These are phyloP conservation scores for Chaetomiaceae sp. DNA, from an alignment of 2,329 filamentous ascomycete species.

Conservation along the genomic window DNA sequence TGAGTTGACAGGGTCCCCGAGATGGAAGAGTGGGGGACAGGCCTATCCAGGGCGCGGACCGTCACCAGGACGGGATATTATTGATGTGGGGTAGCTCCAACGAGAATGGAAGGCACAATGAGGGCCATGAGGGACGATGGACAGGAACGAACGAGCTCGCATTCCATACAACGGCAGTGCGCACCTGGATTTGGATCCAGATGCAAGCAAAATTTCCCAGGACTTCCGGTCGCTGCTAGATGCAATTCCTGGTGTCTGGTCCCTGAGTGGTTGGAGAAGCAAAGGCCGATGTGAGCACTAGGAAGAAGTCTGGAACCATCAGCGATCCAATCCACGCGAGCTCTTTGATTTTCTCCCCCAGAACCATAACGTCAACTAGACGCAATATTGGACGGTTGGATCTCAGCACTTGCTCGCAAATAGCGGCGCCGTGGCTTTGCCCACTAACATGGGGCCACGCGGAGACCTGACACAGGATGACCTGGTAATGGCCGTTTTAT, in stretches of 20 bases:
- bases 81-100: neutral
- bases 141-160: neutral
- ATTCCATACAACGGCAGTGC: too few species aligned
- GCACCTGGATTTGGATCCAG: too few species aligned
- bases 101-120: constrained; percentile 4
- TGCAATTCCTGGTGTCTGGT: constrained; percentile 6
- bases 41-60: too few species aligned
- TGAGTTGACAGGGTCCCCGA: too few species aligned
- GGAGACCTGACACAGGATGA: constrained; percentile 9
- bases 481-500: constrained; percentile 1
- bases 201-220: neutral
- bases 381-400: constrained; percentile 3
- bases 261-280: constrained; percentile 14
- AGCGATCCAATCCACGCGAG: constrained; percentile 10
- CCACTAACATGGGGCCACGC: constrained; percentile 14
- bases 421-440: neutral
- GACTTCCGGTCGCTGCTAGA: neutral
- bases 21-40: too few species aligned
- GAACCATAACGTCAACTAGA: constrained; percentile 8
- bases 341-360: neutral
- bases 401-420: neutral
- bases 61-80: too few species aligned
- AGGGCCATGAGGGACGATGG: neutral
- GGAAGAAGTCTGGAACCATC: constrained; percentile 24
- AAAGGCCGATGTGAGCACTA: constrained; percentile 12